Percentiles rank a stretch among this genome's conserved stretches.
Conservation (phyloP, 495 filamentous ascomycete genomes). For the Penicillium nucicola region DNA sequence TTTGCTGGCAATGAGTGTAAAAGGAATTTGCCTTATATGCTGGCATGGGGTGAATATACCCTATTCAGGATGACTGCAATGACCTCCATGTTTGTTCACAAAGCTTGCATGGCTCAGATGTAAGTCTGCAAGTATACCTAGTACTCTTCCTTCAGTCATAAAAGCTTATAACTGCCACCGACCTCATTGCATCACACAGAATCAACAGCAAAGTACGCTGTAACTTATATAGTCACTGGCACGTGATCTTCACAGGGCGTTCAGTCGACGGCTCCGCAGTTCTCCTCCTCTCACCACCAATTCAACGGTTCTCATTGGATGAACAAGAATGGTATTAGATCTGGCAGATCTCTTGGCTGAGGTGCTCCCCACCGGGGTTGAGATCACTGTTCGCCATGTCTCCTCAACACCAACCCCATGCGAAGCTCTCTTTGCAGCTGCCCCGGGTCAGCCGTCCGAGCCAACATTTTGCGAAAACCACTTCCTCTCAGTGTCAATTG, state of each 20-base stretch:
- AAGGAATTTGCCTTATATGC: too few relatives aligned
- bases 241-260: slow-evolving; percentile 18
- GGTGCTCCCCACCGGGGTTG: slow-evolving; percentile 64
- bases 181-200: not conserved
- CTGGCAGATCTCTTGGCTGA: slow-evolving; percentile 57
- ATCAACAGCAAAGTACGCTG: not conserved
- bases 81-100: not conserved
- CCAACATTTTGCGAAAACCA: slow-evolving; percentile 84
- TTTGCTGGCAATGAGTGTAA: too few relatives aligned
- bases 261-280: slow-evolving; percentile 8
- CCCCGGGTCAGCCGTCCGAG: slow-evolving; percentile 64
- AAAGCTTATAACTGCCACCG: not conserved
- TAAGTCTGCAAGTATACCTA: not conserved
- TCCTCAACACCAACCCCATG: slow-evolving; percentile 77
- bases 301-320: slow-evolving; percentile 27
- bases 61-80: too few relatives aligned
- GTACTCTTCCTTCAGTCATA: not conserved
- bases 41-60: too few relatives aligned
- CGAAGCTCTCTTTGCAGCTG: slow-evolving; percentile 72
- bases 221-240: not conserved
- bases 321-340: slow-evolving; percentile 27
- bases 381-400: slow-evolving; percentile 77
- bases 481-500: slow-evolving; percentile 73
- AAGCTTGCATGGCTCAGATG: not conserved
- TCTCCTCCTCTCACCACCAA: slow-evolving; percentile 13